These are phyloP conservation scores for Paecilomyces niveus DNA, from an alignment of 2,329 filamentous ascomycete species.

Conservation along the genomic window DNA sequence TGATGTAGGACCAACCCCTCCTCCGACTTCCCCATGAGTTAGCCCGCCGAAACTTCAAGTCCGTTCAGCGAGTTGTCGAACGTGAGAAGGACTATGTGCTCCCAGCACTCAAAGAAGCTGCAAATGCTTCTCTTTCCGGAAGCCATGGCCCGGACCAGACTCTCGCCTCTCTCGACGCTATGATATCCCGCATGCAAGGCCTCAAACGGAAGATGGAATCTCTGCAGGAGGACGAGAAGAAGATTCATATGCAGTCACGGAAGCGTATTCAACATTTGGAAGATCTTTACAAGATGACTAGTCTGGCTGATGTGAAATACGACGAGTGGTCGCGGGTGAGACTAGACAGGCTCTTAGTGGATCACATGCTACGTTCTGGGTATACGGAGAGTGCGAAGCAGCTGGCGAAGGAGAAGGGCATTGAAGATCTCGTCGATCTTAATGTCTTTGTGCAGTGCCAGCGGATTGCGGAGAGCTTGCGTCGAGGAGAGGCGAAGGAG, in stretches of 20 bases:
- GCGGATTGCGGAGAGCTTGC: constrained; percentile 66
- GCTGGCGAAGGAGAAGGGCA: constrained; percentile 66
- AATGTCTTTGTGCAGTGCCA: constrained; percentile 80
- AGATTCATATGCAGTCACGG: constrained; percentile 66
- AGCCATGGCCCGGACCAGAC: constrained; percentile 60
- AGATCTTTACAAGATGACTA: constrained; percentile 71
- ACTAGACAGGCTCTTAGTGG: constrained; percentile 79
- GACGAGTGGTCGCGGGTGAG: constrained; percentile 79
- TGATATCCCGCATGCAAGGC: constrained; percentile 76
- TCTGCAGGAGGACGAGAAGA: constrained; percentile 71
- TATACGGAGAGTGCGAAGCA: constrained; percentile 70
- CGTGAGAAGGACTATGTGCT: constrained; percentile 42
- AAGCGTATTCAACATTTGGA: constrained; percentile 75
- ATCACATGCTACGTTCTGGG: constrained; percentile 80
- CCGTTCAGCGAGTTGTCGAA: constrained; percentile 47
- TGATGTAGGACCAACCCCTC: constrained; percentile 75
- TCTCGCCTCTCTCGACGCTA: constrained; percentile 73
- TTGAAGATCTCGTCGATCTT: constrained; percentile 78
- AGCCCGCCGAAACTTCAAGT: constrained; percentile 88
- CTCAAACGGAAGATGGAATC: constrained; percentile 79
- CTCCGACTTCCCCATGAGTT: constrained; percentile 89
- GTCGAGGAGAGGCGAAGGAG: constrained; percentile 63
- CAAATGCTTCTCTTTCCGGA: constrained; percentile 58
- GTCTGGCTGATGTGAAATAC: constrained; percentile 85
- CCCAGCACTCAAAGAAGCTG: constrained; percentile 43